Evolutionary conservation across 2,329 filamentous ascomycete species (phyloP).

Genomic region (Penicillium olsonii): DNA sequence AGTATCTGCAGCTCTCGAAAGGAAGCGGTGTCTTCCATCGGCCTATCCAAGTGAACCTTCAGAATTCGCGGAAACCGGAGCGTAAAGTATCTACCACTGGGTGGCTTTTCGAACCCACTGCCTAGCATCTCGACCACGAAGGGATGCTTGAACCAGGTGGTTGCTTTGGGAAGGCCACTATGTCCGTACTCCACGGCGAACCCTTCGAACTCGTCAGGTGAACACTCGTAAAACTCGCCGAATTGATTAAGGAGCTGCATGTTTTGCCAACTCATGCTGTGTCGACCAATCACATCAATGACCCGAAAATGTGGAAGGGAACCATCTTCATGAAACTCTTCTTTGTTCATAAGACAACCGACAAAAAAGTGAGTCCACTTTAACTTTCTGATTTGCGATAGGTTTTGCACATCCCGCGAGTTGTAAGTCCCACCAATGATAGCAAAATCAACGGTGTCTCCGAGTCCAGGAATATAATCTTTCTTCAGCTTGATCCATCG

Average conservation of each 20-base stretch:
- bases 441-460: constrained; percentile 81
- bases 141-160: constrained; percentile 64
- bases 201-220: constrained; percentile 30
- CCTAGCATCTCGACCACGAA: constrained; percentile 79
- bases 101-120: constrained; percentile 73
- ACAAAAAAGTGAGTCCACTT: constrained; percentile 81
- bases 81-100: constrained; percentile 69
- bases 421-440: constrained; percentile 75
- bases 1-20: constrained; percentile 70
- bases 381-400: constrained; percentile 53
- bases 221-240: constrained; percentile 50
- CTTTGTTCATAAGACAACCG: constrained; percentile 72
- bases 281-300: constrained; percentile 61
- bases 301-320: constrained; percentile 64
- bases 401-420: constrained; percentile 60
- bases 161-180: constrained; percentile 36
- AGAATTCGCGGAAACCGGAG: constrained; percentile 74
- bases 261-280: constrained; percentile 52
- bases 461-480: constrained; percentile 76
- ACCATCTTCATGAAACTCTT: constrained; percentile 54
- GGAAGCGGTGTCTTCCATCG: constrained; percentile 66
- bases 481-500: constrained; percentile 83
- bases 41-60: constrained; percentile 77
- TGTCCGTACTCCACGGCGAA: constrained; percentile 53
- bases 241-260: constrained; percentile 53